These are phyloP conservation scores for Monosporascus sp. DNA, from an alignment of 2,329 filamentous ascomycete genomes.

Conservation along the genomic window DNA sequence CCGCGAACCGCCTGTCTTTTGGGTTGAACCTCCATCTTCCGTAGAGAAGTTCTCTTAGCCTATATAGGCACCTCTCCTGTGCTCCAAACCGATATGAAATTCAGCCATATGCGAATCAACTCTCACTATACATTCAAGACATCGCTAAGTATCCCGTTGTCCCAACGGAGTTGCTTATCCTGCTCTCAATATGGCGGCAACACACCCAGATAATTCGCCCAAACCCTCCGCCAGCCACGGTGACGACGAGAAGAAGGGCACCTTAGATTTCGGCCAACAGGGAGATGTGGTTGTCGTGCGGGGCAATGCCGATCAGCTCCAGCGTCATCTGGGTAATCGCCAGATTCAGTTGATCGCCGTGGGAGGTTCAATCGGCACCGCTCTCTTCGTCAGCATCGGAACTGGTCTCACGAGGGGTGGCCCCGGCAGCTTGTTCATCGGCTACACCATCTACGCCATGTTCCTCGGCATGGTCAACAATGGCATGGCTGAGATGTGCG, in stretches of 20 bases:
- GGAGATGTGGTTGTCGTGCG: conserved; percentile 11
- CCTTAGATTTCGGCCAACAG: conserved; percentile 8
- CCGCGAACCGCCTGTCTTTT: no score
- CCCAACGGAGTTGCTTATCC: conserved; percentile 21
- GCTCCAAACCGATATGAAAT: neutral
- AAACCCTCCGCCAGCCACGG: neutral
- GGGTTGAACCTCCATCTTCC: neutral
- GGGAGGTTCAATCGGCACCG: conserved; percentile 52
- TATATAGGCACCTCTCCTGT: no score
- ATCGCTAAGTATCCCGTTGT: conserved; percentile 17
- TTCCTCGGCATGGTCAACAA: conserved; percentile 60
- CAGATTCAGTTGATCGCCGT: conserved; percentile 55
- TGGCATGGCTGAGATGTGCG: conserved; percentile 59
- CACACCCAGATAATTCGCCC: conserved; percentile 10
- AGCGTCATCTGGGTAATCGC: conserved; percentile 37
- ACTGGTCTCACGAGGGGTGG: conserved; percentile 45
- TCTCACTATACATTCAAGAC: neutral
- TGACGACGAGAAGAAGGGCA: conserved; percentile 15
- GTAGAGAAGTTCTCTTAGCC: neutral
- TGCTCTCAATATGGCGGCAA: conserved; percentile 23
- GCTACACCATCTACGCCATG: conserved; percentile 47
- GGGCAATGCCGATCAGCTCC: conserved; percentile 24
- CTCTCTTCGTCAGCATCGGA: conserved; percentile 58
- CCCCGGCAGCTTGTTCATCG: conserved; percentile 50
- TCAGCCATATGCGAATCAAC: neutral